Percentiles rank a stretch among this genome's conserved stretches.
These are phyloP conservation scores for Neurospora sp. DNA, from an alignment of 495 filamentous ascomycete species.

Conservation along the genomic window DNA sequence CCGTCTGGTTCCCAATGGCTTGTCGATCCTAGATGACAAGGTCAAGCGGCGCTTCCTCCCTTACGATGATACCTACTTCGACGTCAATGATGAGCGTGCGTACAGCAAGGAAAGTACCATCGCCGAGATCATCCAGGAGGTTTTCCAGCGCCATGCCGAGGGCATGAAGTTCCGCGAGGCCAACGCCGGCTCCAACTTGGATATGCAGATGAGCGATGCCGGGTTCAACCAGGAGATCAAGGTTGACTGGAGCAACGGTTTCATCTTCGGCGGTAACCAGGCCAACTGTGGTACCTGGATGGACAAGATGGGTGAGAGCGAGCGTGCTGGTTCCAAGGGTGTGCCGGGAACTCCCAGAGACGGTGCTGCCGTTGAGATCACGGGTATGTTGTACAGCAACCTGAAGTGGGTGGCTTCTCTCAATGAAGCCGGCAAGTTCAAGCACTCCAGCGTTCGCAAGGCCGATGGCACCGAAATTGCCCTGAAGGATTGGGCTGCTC, in stretches of 20 bases:
- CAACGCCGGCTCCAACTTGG: conserved; percentile 78
- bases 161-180: conserved; percentile 90
- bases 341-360: conserved; percentile 94
- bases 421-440: conserved; percentile 53
- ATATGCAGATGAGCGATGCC: conserved; percentile 85
- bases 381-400: conserved; percentile 80
- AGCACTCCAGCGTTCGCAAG: conserved; percentile 57
- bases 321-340: conserved; percentile 82
- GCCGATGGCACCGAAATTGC: conserved; percentile 51
- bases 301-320: conserved; percentile 99
- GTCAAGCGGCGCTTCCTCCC: conserved; percentile 84
- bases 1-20: conserved; percentile 69
- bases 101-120: conserved; percentile 76
- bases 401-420: conserved; percentile 69
- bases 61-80: conserved; percentile 90
- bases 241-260: conserved; percentile 85
- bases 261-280: conserved; percentile 91
- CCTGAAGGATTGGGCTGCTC: conserved; percentile 69
- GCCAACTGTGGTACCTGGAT: conserved; percentile 98
- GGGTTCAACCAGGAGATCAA: conserved; percentile 87
- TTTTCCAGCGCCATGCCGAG: conserved; percentile 77
- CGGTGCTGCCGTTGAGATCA: conserved; percentile 92
- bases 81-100: conserved; percentile 65
- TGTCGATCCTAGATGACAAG: conserved; percentile 61
- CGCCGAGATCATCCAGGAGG: conserved; percentile 85